A percentile compares a stretch with the other conserved stretches of the same genome.
These are phyloP conservation scores for Aspergillus cristatus DNA, from an alignment of 495 filamentous ascomycete species.

Conservation along the genomic window DNA sequence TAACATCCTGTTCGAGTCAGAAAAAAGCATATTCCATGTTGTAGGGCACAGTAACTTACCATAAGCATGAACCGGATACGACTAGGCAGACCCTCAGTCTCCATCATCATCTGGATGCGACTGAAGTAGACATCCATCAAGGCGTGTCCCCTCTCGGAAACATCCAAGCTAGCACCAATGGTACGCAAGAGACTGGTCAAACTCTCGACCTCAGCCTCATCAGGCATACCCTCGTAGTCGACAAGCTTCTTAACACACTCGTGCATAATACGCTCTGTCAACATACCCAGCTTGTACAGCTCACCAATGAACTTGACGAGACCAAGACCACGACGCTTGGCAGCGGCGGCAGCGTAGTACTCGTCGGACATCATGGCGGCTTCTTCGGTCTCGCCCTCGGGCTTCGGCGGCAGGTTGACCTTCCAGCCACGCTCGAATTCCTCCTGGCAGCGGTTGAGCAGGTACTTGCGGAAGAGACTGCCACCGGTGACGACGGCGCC, in stretches of 20 bases:
- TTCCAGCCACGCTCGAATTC: constrained; percentile 99
- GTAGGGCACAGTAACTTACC: too few relatives aligned
- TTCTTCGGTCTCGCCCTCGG: constrained; percentile 68
- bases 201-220: constrained; percentile 93
- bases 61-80: constrained; percentile 92
- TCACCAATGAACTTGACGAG: constrained; percentile 99
- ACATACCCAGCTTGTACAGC: constrained; percentile 95
- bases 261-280: constrained; percentile 99
- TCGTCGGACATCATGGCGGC: constrained; percentile 84
- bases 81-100: constrained; percentile 69
- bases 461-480: constrained; percentile 92
- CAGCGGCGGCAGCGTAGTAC: constrained; percentile 91
- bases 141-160: constrained; percentile 63
- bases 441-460: constrained; percentile 96
- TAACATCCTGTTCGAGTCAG: constrained; percentile 63
- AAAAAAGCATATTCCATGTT: too few relatives aligned
- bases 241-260: constrained; percentile 96
- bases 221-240: constrained; percentile 86
- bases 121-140: constrained; percentile 94
- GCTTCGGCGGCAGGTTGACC: constrained; percentile 70
- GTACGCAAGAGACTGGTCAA: constrained; percentile 86
- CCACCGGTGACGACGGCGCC: constrained; percentile 85
- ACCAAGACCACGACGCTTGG: constrained; percentile 94
- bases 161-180: constrained; percentile 78
- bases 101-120: constrained; percentile 72